Evolutionary conservation across 2,329 filamentous ascomycete genomes (phyloP), one percentile per base, ranked within the genome.

Genomic region (Ophiostoma tasmaniense): DNA sequence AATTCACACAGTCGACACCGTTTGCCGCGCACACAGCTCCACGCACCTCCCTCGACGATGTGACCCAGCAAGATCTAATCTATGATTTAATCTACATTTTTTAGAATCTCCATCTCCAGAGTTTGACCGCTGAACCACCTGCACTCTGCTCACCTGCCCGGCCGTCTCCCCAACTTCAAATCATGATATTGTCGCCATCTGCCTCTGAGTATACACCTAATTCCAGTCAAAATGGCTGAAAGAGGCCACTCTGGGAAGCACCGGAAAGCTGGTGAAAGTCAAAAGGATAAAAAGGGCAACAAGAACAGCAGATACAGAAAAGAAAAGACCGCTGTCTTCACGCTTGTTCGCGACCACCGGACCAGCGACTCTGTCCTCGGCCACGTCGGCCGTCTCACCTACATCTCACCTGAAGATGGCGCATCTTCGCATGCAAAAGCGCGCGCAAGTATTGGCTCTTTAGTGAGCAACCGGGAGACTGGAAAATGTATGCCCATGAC

Each of bases 321-420:
- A 61, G 25, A 64, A 5, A 39, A 17, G 28, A 4, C 64, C 22
- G 14, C 35, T 25, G 11, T 69, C 1, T 55, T 68, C 42, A 68
- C 69, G 20, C 61, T 73, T 22, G 70, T 73, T 14, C 67, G 66
- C 4, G 70, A 84, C 69, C 77, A 77, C 68, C 76, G 79, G 55
- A 75, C 79, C 50, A 79, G 78, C 73, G 79, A 83, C 77, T 79
- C 86, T 67, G 79, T 81, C 68, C 82, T 82, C 73, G 85, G 85
- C 76, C 82, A 85, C 73, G 79, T 83, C 70, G 85, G 85, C 70
- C 77, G 79, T 69, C 75, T 82, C 59, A 76, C 77, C 7, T 87
- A 87, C 72, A 73, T 77, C 69, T 71, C 73, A 67, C 72, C 74
- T 14, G 74, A 76, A 4, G 66, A 72, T 13, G 70, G 67, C 71